Base-by-base conservation (phyloP, 2,329 filamentous ascomycete genomes). In the Davidsoniella virescens region DNA sequence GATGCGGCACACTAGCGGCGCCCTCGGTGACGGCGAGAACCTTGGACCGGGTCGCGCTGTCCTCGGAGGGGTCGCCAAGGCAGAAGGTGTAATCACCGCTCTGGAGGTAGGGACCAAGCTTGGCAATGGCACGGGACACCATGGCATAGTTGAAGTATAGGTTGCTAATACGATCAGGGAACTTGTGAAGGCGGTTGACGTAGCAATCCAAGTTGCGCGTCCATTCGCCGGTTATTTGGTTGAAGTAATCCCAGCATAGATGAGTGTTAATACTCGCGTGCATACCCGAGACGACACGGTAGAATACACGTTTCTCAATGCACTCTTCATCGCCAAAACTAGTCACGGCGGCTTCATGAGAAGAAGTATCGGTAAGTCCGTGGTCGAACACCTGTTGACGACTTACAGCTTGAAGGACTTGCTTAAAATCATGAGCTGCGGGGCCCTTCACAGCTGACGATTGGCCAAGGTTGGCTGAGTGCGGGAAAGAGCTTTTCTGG, bases 81-180 rank as follows among this genome's bases (percentile, higher is more conserved):
- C 92, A 98, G 65, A 94, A 98, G 0, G 85, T 92, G 67, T 96
- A 96, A 55, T 76, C 71, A 26, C 67, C 55, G 4, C 58, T 60
- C 55, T 82, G 71, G 8, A 96, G 73, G 57, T 88, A 82, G 20
- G 85, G 84, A 10, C 83, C 84, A 7, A 96, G 75, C 67, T 98
- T 98, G 49, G 86, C 84, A 39, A 96, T 76, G 10, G 92, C 92
- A 46, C 92, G 84, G 23, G 90, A 83, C 39, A 98, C 73, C n/a
- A 98, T 75, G 0, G 92, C 92, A 61, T 94, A 98, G 75, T 98
- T 96, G 71, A 98, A 98, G 70, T 98, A 98, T 46, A 98, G 73
- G 65, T 98, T 98, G 57, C 88, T 92, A 60, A 98, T 84, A 54
- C 90, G 84, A 57, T 98, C 92, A 0, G 90, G 87, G 62, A 84